Base-by-base conservation (phyloP, 2,329 filamentous ascomycete genomes). In the Hypoxylon sp. region DNA sequence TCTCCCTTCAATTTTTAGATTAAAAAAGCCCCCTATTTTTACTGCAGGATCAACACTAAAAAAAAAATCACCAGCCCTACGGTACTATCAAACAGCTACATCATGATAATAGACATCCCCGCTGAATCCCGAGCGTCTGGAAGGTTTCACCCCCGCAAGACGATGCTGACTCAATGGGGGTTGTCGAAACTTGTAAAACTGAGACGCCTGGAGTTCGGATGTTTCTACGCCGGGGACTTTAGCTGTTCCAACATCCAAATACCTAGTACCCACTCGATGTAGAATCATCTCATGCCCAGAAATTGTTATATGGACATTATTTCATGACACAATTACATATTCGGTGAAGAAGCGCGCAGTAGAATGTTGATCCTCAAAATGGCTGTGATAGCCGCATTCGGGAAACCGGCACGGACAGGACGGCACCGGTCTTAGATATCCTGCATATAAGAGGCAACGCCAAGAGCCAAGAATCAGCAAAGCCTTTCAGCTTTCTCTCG, bases 361-460 rank as follows among this genome's bases (percentile, higher is more conserved):
- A 46, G 10, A 55, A 22, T 19, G 10, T 33, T 42, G 3, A 5
- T 31, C 6, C 29, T 17, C 26, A 29, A 31, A 33, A 35, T 33
- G 13, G 31, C 31, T n/a, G 31, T 44, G 59, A 52, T 58, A 33
- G 51, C 24, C 37, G 52, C 35, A 14, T 35, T 33, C 63, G 63
- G 65, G 33, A 57, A 61, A 46, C 51, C 65, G 62, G 68, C 65
- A 66, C 58, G 59, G 60, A 44, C 58, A 55, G 19, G 35, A 58
- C 54, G 56, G 59, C 61, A 59, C 54, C 22, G 44, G 52, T 37
- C 44, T 26, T 55, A 22, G 22, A 51, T 37, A 50, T 50, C 44
- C 22, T 31, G 61, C 46, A 67, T 61, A 53, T 61, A 48, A 60
- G 51, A 57, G 47, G 51, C 53, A 33, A 37, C 37, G 57, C 65